Evolutionary conservation across 352 stramenopile genomes (phyloP), one percentile per base, ranked within the genome.

Genomic region (Thraustochytrium sp.): DNA sequence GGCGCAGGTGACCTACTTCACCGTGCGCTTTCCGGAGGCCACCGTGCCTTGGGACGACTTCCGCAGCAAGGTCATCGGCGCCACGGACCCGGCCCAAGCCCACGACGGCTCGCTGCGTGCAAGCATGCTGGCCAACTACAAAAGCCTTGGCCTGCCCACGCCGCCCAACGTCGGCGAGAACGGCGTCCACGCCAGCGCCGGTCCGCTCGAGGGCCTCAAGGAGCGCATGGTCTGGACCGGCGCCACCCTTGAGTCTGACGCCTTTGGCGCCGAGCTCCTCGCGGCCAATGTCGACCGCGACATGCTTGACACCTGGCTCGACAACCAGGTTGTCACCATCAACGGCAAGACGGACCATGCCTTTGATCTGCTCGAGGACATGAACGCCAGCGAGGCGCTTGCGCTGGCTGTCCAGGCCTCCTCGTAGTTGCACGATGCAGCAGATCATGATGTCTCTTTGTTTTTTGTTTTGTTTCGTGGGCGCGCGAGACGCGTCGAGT

Each of bases 331-430:
- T 48, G 64, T 76, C 29, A 84, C 62, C 59, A 72, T 85, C 56
- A 44, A 51, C 37, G 84, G 55, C 38, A 16, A 82, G 18, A 86
- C 77, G 18, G 84, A 76, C 46, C 84, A 86, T 34, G 84, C 84
- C 42, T 87, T 87, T 34, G 84, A 87, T 42, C 56, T 87, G 13
- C 46, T 76, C 36, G 84, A 87, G 72, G 80, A 87, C 42, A 77
- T 82, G 44, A 80, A 87, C 68, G 84, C 84, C 3, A 56, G 61
- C 18, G 78, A 53, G n/a, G 46, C 44, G 76, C 53, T 85, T 23
- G 38, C 59, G 13, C 76, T 86, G 51, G 59, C 59, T 72, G 34
- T 72, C n/a, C 59, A 72, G 34, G 59, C 59, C 8, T 72, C 59
- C 34, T 34, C n/a, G 51, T n/a, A 13, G 2, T n/a, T n/a, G n/a